A percentile compares a stretch with the other conserved stretches of the same genome.
These are phyloP conservation scores for Waitea zeae DNA, from an alignment of 1,284 basidiomycete genomes.

Conservation along the genomic window DNA sequence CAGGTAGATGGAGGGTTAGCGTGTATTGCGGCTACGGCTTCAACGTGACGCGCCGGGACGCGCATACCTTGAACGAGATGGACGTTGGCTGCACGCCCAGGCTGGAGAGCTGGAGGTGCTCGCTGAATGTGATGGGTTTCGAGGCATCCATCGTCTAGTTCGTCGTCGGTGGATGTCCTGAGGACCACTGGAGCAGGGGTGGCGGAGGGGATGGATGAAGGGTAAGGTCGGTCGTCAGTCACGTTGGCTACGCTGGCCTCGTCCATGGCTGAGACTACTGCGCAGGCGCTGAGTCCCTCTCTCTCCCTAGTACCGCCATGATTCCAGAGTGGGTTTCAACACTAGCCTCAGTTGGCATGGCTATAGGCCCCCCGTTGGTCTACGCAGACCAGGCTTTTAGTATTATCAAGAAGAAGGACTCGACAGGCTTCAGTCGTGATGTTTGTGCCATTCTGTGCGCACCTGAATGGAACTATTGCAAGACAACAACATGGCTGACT, in stretches of 20 bases:
- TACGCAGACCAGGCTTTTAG: slow-evolving; percentile 67
- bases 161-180: too few relatives aligned
- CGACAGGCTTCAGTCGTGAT: slow-evolving; percentile 73
- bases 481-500: slow-evolving; percentile 2
- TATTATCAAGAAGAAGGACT: slow-evolving; percentile 59
- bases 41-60: slow-evolving; percentile 11
- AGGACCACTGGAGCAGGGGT: too few relatives aligned
- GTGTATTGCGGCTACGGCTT: slow-evolving; percentile 13
- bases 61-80: slow-evolving; percentile 86
- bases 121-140: slow-evolving; percentile 71
- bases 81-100: slow-evolving; percentile 92
- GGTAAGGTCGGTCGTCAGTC: too few relatives aligned
- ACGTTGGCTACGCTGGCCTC: too few relatives aligned
- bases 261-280: too few relatives aligned
- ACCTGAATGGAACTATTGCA: slow-evolving; percentile 4
- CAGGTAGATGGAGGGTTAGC: neutral
- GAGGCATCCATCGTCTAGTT: slow-evolving; percentile 33
- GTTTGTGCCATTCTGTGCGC: slow-evolving; percentile 62
- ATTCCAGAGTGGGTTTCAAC: slow-evolving; percentile 33
- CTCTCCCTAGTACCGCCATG: slow-evolving; percentile 10
- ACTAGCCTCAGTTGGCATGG: slow-evolving; percentile 49
- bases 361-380: slow-evolving; percentile 57
- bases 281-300: neutral
- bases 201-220: too few relatives aligned
- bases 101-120: slow-evolving; percentile 87